Evolutionary conservation across 305 asterid species (phyloP), one percentile per base, ranked within the genome.

Genomic region (Nicotiana rustica): DNA sequence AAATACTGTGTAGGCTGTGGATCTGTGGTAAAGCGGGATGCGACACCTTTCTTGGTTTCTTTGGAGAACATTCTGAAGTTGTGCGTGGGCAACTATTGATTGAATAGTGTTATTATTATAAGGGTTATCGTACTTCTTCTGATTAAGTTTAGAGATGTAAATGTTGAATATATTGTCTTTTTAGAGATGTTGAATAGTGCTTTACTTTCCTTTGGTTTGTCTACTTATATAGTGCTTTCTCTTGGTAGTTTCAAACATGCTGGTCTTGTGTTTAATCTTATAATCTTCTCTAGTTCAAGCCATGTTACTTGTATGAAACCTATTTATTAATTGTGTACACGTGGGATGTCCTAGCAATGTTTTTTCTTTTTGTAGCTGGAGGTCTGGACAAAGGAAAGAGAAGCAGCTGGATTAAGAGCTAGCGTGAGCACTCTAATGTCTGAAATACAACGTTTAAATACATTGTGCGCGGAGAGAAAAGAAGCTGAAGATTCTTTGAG

Each of bases 381-480:
- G 86, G 98, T 94, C 88, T 94, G 98, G 98, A 86, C 93, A 80
- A 95, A 95, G 92, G 99, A 96, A 88, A 92, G 99, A 85, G 98
- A 95, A 88, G 97, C 95, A 81, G 92, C 96, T 85, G 99, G 98
- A 64, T 84, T 95, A 85, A 93, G 87, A 86, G 98, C 98, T 83
- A 91, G 98, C 88, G 82, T 97, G 88, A 92, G 83, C 85, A 95
- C 94, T 19, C 86, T 97, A 85, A 85, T 86, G 89, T 91, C 95
- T 29, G 98, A 97, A 90, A 92, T 92, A 83, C 90, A 90, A 68
- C 97, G 99, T 52, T 89, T 97, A 91, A 91, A 97, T 89, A 93
- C 86, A 85, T 86, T 92, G 82, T 95, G 98, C 79, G 97, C 92
- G 0, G 98, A 97, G 89, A 92, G 98, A 86, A 97, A 97, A 89